These are phyloP conservation scores for Piedraia hortae DNA, from an alignment of 2,329 filamentous ascomycete species.

Conservation along the genomic window DNA sequence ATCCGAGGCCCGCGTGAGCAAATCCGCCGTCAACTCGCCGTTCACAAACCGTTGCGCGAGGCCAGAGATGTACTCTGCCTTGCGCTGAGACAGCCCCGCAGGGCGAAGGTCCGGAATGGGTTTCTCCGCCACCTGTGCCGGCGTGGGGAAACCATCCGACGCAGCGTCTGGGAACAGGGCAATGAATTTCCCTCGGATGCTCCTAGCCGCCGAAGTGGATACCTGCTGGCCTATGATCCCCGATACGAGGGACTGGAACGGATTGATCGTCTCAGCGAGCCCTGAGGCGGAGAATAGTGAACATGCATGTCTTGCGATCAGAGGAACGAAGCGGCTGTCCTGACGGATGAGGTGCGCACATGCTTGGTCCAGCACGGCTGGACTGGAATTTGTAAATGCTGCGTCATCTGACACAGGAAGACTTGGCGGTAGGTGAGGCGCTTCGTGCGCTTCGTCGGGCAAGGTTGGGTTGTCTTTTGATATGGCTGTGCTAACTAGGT, in stretches of 20 bases:
- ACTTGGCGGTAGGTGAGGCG: no score
- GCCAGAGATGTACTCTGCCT: constrained; percentile 81
- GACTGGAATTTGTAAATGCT: no score
- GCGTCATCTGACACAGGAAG: no score
- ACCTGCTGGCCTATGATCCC: constrained; percentile 94
- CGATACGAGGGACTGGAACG: constrained; percentile 56
- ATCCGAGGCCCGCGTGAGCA: constrained; percentile 55
- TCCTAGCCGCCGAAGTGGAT: constrained; percentile 66
- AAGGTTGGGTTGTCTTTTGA: no score
- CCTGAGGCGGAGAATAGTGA: constrained; percentile 55
- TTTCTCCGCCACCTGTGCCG: constrained; percentile 38
- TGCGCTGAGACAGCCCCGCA: constrained; percentile 74
- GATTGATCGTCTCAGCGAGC: constrained; percentile 62
- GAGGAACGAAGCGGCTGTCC: constrained; percentile 40
- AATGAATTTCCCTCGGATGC: constrained; percentile 69
- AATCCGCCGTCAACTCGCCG: constrained; percentile 46
- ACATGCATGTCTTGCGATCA: constrained; percentile 53
- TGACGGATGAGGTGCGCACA: constrained; percentile 44
- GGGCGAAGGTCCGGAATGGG: constrained; percentile 43
- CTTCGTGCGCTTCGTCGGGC: no score
- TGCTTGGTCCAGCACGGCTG: constrained; percentile 48
- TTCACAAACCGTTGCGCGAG: constrained; percentile 53
- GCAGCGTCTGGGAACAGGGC: constrained; percentile 37
- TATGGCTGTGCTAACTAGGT: no score
- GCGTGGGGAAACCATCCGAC: constrained; percentile 36